phyloP scores from a whole-genome alignment of 2,329 filamentous ascomycete genomes.

The Thelonectria blattea region DNA sequence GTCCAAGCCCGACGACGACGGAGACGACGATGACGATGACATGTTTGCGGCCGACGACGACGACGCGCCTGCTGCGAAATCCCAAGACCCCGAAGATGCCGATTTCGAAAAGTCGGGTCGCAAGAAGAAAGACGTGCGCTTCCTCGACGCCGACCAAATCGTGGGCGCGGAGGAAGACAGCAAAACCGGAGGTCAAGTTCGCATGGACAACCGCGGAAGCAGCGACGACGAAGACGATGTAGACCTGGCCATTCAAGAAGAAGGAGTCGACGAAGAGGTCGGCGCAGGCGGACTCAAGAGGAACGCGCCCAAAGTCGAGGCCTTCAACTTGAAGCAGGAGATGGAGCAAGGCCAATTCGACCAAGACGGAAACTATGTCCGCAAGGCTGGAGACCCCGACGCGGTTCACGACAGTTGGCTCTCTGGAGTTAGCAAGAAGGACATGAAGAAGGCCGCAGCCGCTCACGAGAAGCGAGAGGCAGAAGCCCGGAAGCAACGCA shows the following conservation, averaged over 20 bases:
- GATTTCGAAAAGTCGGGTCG: conserved; percentile 53
- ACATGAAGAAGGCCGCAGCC: conserved; percentile 85
- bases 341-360: conserved; percentile 94
- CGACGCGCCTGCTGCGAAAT: conserved; percentile 41
- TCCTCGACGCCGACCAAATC: conserved; percentile 68
- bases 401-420: conserved; percentile 92
- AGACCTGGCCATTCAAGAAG: conserved; percentile 74
- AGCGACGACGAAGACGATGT: conserved; percentile 71
- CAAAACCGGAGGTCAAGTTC: conserved; percentile 75
- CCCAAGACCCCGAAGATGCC: conserved; percentile 39
- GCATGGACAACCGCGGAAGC: conserved; percentile 61
- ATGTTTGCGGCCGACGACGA: conserved; percentile 81
- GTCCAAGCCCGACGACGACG: conserved; percentile 52
- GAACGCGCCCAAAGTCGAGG: conserved; percentile 92
- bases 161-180: conserved; percentile 79
- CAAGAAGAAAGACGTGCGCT: conserved; percentile 67
- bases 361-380: conserved; percentile 86
- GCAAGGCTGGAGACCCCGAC: conserved; percentile 87
- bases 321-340: conserved; percentile 91
- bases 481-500: conserved; percentile 73
- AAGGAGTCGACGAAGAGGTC: conserved; percentile 84
- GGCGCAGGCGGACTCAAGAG: conserved; percentile 90
- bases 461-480: conserved; percentile 86
- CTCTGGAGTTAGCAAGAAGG: conserved; percentile 89
- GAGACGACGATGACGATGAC: conserved; percentile 58